Evolutionary conservation across 2,329 filamentous ascomycete species (phyloP).

Genomic region (Claviceps pazoutovae): DNA sequence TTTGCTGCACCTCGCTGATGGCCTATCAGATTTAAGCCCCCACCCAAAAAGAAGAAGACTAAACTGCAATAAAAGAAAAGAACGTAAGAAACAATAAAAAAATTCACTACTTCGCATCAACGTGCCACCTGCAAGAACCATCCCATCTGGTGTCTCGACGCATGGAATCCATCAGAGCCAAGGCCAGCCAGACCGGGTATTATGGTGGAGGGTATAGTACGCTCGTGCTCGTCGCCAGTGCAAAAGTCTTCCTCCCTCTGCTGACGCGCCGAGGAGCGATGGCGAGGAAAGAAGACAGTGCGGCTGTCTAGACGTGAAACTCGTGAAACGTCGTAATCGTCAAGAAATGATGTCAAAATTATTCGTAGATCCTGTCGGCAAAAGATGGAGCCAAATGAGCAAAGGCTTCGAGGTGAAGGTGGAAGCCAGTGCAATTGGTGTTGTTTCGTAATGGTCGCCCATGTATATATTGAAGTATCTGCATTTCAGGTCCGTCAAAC

Average conservation of each 20-base stretch:
- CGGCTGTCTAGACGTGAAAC: slow-evolving; percentile 32
- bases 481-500: slow-evolving; percentile 26
- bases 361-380: slow-evolving; percentile 7
- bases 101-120: slow-evolving; percentile 1
- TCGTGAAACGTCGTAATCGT: slow-evolving; percentile 34
- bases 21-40: background rate
- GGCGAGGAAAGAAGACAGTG: slow-evolving; percentile 18
- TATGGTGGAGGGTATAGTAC: slow-evolving; percentile 27
- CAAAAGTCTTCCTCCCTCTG: slow-evolving; percentile 15
- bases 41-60: background rate
- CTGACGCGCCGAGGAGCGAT: slow-evolving; percentile 17
- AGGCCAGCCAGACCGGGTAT: slow-evolving; percentile 21
- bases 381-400: slow-evolving; percentile 1
- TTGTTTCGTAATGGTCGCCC: slow-evolving; percentile 26
- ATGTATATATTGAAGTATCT: slow-evolving; percentile 25
- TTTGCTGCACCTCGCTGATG: background rate
- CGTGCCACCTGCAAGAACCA: background rate
- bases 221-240: slow-evolving; percentile 23
- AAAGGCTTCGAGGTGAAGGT: slow-evolving; percentile 10
- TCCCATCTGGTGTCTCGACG: background rate
- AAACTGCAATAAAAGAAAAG: background rate
- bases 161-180: slow-evolving; percentile 15
- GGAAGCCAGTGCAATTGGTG: slow-evolving; percentile 18
- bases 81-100: background rate
- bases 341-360: slow-evolving; percentile 16